phyloP scores from a whole-genome alignment of 805 yeast species.

The Grigorovia yakushimaensis region DNA sequence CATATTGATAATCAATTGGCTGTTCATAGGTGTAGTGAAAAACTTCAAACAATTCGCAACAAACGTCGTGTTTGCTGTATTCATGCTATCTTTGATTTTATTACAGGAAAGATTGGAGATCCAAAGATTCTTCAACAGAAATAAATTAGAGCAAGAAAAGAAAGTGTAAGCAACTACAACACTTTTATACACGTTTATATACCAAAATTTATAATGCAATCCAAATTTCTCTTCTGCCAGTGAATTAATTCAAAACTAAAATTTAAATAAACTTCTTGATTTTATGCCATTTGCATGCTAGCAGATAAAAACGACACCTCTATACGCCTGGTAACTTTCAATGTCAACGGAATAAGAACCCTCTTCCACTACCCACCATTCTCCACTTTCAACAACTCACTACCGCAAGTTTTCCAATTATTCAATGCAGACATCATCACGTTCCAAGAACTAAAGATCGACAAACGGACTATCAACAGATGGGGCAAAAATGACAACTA shows the following conservation, averaged over 20 bases:
- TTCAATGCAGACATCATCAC: slow-evolving; percentile 71
- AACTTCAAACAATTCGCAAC: slow-evolving; percentile 33
- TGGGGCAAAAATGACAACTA: slow-evolving; percentile 49
- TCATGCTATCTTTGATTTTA: slow-evolving; percentile 29
- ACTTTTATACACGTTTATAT: no score
- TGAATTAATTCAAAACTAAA: no score
- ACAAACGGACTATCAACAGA: slow-evolving; percentile 31
- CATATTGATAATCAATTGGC: slow-evolving; percentile 23
- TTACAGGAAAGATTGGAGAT: slow-evolving; percentile 32
- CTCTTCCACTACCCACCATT: slow-evolving; percentile 79
- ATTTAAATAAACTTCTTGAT: not conserved
- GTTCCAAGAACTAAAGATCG: slow-evolving; percentile 74
- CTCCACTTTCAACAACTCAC: slow-evolving; percentile 37
- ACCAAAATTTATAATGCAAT: no score
- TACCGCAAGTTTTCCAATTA: slow-evolving; percentile 36
- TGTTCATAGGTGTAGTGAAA: slow-evolving; percentile 30
- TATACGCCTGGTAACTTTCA: slow-evolving; percentile 47
- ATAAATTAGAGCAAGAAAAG: slow-evolving; percentile 12
- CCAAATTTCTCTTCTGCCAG: no score
- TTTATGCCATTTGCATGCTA: not conserved
- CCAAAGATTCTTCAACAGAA: slow-evolving; percentile 11
- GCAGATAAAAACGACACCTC: not conserved
- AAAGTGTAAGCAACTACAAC: slow-evolving; percentile 8
- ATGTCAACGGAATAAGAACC: slow-evolving; percentile 77
- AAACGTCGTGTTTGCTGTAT: slow-evolving; percentile 34